Conservation (phyloP, 331 rosid species). For the Malus hybrid region DNA sequence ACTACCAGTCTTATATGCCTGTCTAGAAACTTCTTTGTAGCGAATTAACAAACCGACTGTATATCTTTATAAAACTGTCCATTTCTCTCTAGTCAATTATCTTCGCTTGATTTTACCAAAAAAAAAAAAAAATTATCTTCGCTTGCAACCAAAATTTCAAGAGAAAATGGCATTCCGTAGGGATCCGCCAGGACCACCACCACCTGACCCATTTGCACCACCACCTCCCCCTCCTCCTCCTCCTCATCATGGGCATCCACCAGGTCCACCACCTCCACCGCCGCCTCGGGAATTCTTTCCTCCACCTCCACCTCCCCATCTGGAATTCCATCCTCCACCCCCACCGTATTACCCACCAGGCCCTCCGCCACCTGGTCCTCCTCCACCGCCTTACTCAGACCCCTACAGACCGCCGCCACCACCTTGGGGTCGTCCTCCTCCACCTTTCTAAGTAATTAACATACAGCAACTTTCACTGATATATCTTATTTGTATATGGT, state of each 20-base stretch:
- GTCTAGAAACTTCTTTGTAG: neutral
- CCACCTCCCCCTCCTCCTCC: constrained; percentile 6
- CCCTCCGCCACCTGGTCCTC: constrained; percentile 11
- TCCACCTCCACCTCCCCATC: constrained; percentile 8
- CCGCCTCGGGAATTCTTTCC: constrained; percentile 9
- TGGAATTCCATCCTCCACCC: neutral
- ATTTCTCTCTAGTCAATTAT: too few relatives aligned
- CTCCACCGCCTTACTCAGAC: constrained; percentile 11
- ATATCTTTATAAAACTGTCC: too few relatives aligned
- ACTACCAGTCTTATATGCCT: too few relatives aligned
- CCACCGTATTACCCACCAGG: neutral
- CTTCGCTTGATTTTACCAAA: too few relatives aligned
- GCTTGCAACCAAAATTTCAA: neutral
- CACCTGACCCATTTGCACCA: constrained; percentile 10
- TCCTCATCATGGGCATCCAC: neutral
- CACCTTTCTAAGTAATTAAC: neutral
- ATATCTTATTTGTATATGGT: neutral
- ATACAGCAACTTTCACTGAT: neutral
- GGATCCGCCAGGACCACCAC: neutral
- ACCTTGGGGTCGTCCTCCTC: constrained; percentile 16
- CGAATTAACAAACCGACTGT: too few relatives aligned
- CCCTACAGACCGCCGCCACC: constrained; percentile 14
- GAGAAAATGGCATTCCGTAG: neutral
- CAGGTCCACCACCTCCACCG: constrained; percentile 23
- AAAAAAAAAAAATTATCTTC: neutral